phyloP scores from a whole-genome alignment of 2,329 filamentous ascomycete genomes.

The Chrysoporthe deuterocubensis region DNA sequence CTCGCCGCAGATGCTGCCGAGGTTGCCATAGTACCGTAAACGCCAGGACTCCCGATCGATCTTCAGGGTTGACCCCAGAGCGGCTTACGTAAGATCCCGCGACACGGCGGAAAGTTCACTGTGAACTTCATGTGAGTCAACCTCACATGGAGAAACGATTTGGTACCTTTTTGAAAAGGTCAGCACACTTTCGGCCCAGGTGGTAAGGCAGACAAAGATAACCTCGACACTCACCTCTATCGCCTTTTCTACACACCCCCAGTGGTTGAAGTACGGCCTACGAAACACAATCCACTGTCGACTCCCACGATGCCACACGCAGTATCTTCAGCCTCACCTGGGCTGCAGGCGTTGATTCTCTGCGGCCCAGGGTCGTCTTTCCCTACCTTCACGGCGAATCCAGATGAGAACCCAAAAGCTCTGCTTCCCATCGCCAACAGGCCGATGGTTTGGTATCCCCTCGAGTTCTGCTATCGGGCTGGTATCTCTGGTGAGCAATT shows the following conservation, averaged over 20 bases:
- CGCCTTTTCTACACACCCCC: not conserved
- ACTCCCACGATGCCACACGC: constrained; percentile 71
- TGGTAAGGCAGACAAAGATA: not conserved
- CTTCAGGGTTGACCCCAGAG: not conserved
- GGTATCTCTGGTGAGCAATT: constrained; percentile 69
- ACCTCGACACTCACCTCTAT: not conserved
- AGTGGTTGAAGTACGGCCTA: not conserved
- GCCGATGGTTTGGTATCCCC: constrained; percentile 88
- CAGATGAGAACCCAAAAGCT: constrained; percentile 81
- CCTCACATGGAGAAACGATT: not conserved
- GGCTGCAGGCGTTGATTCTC: constrained; percentile 81
- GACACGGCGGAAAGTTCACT: not conserved
- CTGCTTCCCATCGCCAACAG: constrained; percentile 81
- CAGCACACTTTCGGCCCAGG: not conserved
- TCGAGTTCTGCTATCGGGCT: constrained; percentile 83
- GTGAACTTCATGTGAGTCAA: constrained; percentile 16
- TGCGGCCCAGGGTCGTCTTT: constrained; percentile 84
- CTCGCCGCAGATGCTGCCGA: constrained; percentile 1
- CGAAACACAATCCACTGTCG: not conserved
- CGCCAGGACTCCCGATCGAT: not conserved
- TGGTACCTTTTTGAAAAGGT: not conserved
- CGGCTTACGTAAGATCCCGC: constrained; percentile 2
- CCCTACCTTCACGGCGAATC: constrained; percentile 79
- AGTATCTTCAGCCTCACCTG: constrained; percentile 71
- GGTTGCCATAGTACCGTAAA: not conserved